Percentiles rank a stretch among this genome's conserved stretches.
Conservation (phyloP, 2,329 filamentous ascomycete species). For the Calonectria ilicicola region DNA sequence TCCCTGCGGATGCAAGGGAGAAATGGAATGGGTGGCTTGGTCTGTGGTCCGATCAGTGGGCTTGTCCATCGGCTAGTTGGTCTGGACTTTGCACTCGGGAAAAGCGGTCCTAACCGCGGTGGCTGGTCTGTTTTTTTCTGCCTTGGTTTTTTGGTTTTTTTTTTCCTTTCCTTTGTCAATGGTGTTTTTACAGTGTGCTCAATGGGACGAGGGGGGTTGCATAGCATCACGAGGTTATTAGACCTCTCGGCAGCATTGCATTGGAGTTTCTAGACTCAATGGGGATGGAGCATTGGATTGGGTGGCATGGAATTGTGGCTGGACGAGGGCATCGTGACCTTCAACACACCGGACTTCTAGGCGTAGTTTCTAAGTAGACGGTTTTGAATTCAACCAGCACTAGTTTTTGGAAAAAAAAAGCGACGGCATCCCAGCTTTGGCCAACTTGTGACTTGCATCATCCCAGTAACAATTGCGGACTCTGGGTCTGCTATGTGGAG, state of each 20-base stretch:
- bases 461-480: neutral
- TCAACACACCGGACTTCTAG: constrained; percentile 25
- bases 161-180: constrained; percentile 10
- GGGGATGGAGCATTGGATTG: constrained; percentile 28
- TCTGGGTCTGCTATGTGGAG: constrained; percentile 1
- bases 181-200: constrained; percentile 7
- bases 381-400: constrained; percentile 13
- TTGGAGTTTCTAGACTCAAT: constrained; percentile 37
- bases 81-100: constrained; percentile 28
- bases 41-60: constrained; percentile 29
- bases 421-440: neutral
- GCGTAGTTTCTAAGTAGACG: constrained; percentile 29
- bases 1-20: constrained; percentile 33
- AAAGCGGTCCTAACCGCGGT: constrained; percentile 30
- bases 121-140: constrained; percentile 24
- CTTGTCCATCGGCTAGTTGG: constrained; percentile 27
- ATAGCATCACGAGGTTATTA: constrained; percentile 37
- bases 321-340: constrained; percentile 25
- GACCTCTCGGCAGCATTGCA: constrained; percentile 33
- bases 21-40: constrained; percentile 27
- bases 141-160: constrained; percentile 20
- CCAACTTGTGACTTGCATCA: constrained; percentile 16
- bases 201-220: constrained; percentile 7
- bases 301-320: constrained; percentile 16
- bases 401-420: neutral